Evolutionary conservation across 2,329 filamentous ascomycete genomes (phyloP).

Genomic region (Acarospora socialis): DNA sequence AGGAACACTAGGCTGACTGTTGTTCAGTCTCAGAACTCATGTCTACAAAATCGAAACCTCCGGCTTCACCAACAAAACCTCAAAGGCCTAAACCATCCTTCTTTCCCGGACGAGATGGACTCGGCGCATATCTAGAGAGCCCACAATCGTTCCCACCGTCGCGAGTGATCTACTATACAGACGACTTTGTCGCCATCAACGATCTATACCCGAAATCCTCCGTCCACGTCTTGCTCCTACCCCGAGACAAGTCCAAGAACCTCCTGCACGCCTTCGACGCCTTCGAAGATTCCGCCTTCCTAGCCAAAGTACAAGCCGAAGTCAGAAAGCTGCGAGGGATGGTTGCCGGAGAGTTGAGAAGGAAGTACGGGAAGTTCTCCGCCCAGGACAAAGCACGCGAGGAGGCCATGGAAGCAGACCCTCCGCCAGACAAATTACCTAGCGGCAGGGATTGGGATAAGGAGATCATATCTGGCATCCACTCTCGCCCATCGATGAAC

Average conservation of each 20-base stretch:
- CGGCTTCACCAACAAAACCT: slow-evolving; percentile 15
- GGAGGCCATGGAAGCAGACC: slow-evolving; percentile 46
- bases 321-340: slow-evolving; percentile 45
- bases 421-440: slow-evolving; percentile 41
- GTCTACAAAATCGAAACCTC: slow-evolving; percentile 32
- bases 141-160: slow-evolving; percentile 46
- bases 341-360: slow-evolving; percentile 60
- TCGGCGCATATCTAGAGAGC: slow-evolving; percentile 51
- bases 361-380: slow-evolving; percentile 51
- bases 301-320: slow-evolving; percentile 48
- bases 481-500: slow-evolving; percentile 81
- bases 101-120: slow-evolving; percentile 42
- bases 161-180: slow-evolving; percentile 50
- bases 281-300: slow-evolving; percentile 56
- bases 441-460: slow-evolving; percentile 61
- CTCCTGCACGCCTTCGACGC: slow-evolving; percentile 62
- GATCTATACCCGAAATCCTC: slow-evolving; percentile 78
- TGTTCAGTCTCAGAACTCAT: slow-evolving; percentile 40
- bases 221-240: slow-evolving; percentile 77
- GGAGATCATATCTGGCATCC: slow-evolving; percentile 65
- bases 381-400: slow-evolving; percentile 48
- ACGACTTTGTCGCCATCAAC: slow-evolving; percentile 60
- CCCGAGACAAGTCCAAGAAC: slow-evolving; percentile 48
- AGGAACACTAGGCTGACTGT: slow-evolving; percentile 3
- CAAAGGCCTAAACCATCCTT: slow-evolving; percentile 16